Evolutionary conservation across 495 filamentous ascomycete genomes (phyloP), one percentile per base, ranked within the genome.

Genomic region (Podospora conica): DNA sequence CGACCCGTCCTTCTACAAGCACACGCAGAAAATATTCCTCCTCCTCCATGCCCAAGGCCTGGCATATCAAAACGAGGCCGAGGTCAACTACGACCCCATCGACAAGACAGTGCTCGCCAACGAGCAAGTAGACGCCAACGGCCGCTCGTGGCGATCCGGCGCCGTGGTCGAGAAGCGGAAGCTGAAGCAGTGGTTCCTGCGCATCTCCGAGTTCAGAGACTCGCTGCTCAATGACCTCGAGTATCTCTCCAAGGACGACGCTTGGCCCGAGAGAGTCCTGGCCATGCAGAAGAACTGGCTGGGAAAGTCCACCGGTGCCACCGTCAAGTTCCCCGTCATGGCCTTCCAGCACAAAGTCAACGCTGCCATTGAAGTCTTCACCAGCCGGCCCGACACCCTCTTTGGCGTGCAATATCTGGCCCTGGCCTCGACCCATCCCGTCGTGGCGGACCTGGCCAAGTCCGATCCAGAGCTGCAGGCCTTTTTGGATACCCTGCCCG

Each of bases 281-380:
- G 78, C 89, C 2, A 92, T 94, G 90, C 92, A 96, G 73, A 85
- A 83, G 70, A 93, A 96, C 73, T 96, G 92, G 92, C 83, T 96
- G 23, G 92, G 92, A 20, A 90, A 86, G 69, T 93, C 90, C 0
- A 76, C 79, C 7, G 92, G 91, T 11, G 88, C 88, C 2, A 86
- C 84, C 61, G 80, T 96, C 68, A 85, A 83, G 65, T 96, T 96
- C 65, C 82, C 83, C 3, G 71, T 91, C 5, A 70, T 77, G 60
- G 72, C 77, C 15, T 73, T 72, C 20, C 68, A 76, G 9, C 69
- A 79, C 6, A 69, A 72, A n/a, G 60, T 74, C 11, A 69, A 75
- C 10, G 69, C 76, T 20, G 73, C 78, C 25, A 82, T 93, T n/a
- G 83, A 90, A 68, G 88, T 92, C 1, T 96, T 91, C 65, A 96